Evolutionary conservation across 768 basidiomycete genomes (phyloP), one percentile per base, ranked within the genome.

Genomic region (Paxillus rubicundulus): DNA sequence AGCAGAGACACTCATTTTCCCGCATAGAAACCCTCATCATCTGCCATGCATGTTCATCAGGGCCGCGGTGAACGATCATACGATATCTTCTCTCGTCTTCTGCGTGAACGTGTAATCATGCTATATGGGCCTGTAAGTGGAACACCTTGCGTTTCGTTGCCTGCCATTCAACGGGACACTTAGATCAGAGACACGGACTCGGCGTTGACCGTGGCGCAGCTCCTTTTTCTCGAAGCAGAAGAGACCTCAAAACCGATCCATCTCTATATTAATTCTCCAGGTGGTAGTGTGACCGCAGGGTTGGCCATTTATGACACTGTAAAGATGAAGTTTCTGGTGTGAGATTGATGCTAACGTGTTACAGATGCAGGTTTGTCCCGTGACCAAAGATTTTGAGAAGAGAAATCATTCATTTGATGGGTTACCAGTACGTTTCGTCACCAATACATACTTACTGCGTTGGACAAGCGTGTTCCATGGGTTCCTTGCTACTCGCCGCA

Each of bases 281-380:
- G 96, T 2, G 96, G 96, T 28, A 90, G 89, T 63, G 96, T 98
- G 36, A 96, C 95, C 0, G 92, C 94, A 44, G 96, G 96, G 9
- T 75, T 98, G 53, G 96, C 95, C 16, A 96, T 98, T 45, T 98
- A 98, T 73, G 96, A 98, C 65, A 98, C 96, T 63, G 93, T 96
- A 73, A 61, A 84, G 58, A 34, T 34, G 36, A 18, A 28, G n/a
- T 44, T 54, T 52, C 39, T 46, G 51, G 20, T 42, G 6, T 45
- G 52, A 50, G 17, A 49, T 52, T 47, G 37, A n/a, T 48, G 18
- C 52, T 67, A 48, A 66, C 45, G 18, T 57, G 59, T 57, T 55
- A 28, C 70, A 88, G 85, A 87, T 89, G 84, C 84, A 88, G 84
- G 85, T 87, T 71, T 44, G 71, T 61, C 44, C 33, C 45, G 45